Conservation (phyloP, 129 eudicot species). For the Sambucus nigra region DNA sequence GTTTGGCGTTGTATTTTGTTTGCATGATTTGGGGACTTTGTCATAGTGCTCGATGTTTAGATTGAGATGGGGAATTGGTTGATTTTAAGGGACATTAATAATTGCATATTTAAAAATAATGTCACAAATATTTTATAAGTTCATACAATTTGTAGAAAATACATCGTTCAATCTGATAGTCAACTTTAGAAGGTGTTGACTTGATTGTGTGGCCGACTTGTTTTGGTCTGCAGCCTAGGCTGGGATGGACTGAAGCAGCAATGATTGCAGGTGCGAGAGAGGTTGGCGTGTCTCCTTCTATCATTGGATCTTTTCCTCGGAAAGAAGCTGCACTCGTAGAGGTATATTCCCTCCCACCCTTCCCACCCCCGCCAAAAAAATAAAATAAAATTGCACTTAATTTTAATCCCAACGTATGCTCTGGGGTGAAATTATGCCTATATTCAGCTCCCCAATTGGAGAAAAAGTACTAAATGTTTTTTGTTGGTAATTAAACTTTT, state of each 20-base stretch:
- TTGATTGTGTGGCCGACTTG: background rate
- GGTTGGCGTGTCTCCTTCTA: conserved; percentile 79
- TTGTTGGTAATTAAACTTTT: too few relatives aligned
- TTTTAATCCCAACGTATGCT: background rate
- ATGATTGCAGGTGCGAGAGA: conserved; percentile 98
- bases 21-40: background rate
- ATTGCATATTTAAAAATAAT: background rate
- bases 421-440: background rate
- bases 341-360: too few relatives aligned
- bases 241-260: conserved; percentile 92
- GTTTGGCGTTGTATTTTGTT: background rate
- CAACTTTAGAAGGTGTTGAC: background rate
- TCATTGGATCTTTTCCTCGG: conserved; percentile 79
- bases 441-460: too few relatives aligned
- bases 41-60: background rate
- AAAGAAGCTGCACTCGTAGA: conserved; percentile 91
- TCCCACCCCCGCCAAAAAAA: too few relatives aligned
- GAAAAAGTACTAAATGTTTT: too few relatives aligned
- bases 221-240: conserved; percentile 33
- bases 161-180: background rate
- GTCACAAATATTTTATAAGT: background rate
- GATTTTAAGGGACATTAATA: too few relatives aligned
- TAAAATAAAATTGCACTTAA: too few relatives aligned
- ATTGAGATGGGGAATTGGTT: background rate
- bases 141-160: background rate